Evolutionary conservation across 179 eudicot genomes (phyloP).

Genomic region (Amaranthus tricolor): DNA sequence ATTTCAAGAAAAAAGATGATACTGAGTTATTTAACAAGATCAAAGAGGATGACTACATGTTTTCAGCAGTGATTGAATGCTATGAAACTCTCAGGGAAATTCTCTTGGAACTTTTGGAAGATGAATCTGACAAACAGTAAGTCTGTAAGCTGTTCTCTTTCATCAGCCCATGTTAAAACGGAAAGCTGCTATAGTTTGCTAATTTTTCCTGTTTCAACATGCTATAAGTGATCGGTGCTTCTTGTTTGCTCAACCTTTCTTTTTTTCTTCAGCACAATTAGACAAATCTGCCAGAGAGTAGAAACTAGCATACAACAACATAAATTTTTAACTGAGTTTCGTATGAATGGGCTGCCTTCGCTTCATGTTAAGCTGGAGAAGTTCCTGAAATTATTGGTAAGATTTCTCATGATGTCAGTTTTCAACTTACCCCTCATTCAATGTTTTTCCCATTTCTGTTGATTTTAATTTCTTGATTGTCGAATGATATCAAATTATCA

Average conservation of each 20-base stretch:
- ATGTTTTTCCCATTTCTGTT: too few relatives aligned
- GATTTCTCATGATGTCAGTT: background rate
- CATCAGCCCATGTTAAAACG: background rate
- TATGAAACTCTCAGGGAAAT: conserved; percentile 75
- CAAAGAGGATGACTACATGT: conserved; percentile 77
- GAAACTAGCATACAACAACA: conserved; percentile 45
- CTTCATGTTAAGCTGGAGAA: conserved; percentile 86
- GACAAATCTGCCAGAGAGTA: conserved; percentile 56
- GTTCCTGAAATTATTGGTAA: conserved; percentile 75
- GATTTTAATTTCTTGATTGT: background rate
- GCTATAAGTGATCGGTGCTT: conserved; percentile 2
- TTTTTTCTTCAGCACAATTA: conserved; percentile 52
- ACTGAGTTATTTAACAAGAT: conserved; percentile 81
- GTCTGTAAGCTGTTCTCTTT: conserved; percentile 20
- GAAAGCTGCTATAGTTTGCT: background rate
- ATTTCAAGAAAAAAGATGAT: conserved; percentile 75
- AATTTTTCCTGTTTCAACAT: conserved; percentile 2
- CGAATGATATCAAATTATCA: too few relatives aligned
- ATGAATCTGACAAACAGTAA: conserved; percentile 60
- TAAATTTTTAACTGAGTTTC: conserved; percentile 62
- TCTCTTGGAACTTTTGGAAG: conserved; percentile 53
- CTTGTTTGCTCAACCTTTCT: conserved; percentile 13
- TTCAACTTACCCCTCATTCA: background rate
- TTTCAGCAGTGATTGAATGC: conserved; percentile 84
- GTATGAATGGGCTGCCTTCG: conserved; percentile 70